Evolutionary conservation across 1,139 yeast genomes (phyloP).

Genomic region (Debaryomyces sp.): DNA sequence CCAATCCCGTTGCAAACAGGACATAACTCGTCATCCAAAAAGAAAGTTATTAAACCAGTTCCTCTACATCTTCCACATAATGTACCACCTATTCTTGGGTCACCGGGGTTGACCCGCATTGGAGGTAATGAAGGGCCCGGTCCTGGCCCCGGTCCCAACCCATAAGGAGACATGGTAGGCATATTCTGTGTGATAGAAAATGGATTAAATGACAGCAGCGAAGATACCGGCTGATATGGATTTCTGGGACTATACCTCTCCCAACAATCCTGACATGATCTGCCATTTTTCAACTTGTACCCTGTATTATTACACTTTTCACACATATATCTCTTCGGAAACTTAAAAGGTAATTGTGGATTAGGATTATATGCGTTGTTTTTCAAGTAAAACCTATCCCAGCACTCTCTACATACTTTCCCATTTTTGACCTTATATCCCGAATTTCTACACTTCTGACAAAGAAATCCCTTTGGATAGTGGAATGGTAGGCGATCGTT

Average conservation of each 20-base stretch:
- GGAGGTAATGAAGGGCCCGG: constrained; percentile 26
- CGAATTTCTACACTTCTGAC: constrained; percentile 44
- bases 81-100: constrained; percentile 80
- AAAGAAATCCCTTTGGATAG: constrained; percentile 38
- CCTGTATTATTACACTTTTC: constrained; percentile 79
- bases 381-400: constrained; percentile 34
- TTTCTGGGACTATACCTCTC: constrained; percentile 57
- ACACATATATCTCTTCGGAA: constrained; percentile 66
- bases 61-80: constrained; percentile 83
- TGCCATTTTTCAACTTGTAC: constrained; percentile 61
- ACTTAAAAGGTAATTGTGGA: constrained; percentile 43
- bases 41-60: constrained; percentile 54
- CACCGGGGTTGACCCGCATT: constrained; percentile 70
- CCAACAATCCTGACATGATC: constrained; percentile 75
- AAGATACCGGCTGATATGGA: constrained; percentile 10
- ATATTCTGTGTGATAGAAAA: constrained; percentile 8
- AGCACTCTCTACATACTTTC: constrained; percentile 38
- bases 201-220: constrained; percentile 13
- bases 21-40: constrained; percentile 61
- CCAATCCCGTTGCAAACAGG: constrained; percentile 71
- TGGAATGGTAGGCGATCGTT: constrained; percentile 58
- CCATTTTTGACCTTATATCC: constrained; percentile 38
- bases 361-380: constrained; percentile 44
- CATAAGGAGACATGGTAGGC: constrained; percentile 10
- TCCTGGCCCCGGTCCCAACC: constrained; percentile 13